phyloP scores from a whole-genome alignment of 2,329 filamentous ascomycete species.

The Alternaria arborescens region DNA sequence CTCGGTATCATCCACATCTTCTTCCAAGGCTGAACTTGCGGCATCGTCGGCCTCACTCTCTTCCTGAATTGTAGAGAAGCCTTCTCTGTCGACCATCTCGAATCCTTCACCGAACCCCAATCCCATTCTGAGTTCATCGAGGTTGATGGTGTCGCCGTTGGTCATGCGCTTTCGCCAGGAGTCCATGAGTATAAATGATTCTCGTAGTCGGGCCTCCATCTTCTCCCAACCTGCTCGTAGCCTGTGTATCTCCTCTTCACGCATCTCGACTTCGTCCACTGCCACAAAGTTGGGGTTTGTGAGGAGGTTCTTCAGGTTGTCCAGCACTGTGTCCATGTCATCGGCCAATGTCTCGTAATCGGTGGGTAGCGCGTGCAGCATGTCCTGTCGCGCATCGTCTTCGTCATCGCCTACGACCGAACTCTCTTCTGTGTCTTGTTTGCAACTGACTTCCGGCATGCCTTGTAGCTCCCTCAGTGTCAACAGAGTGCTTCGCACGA shows the following conservation, averaged over 20 bases:
- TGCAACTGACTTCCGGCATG: constrained; percentile 51
- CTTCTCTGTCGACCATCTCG: constrained; percentile 40
- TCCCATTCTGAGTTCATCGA: constrained; percentile 69
- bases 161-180: constrained; percentile 87
- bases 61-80: constrained; percentile 39
- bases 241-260: constrained; percentile 87
- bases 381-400: constrained; percentile 42
- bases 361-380: constrained; percentile 60
- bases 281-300: constrained; percentile 97
- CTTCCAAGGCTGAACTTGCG: constrained; percentile 42
- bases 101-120: constrained; percentile 63
- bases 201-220: constrained; percentile 90
- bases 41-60: constrained; percentile 34
- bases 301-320: constrained; percentile 81
- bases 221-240: constrained; percentile 88
- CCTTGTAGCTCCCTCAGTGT: constrained; percentile 73
- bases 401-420: constrained; percentile 43
- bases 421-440: constrained; percentile 35
- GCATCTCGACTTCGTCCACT: constrained; percentile 90
- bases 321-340: constrained; percentile 79
- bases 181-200: constrained; percentile 90
- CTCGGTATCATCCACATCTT: constrained; percentile 37
- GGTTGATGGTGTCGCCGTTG: constrained; percentile 71
- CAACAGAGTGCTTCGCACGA: constrained; percentile 75
- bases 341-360: constrained; percentile 73